Evolutionary conservation across 768 basidiomycete genomes (phyloP).

Genomic region (Termitomyces sp.): DNA sequence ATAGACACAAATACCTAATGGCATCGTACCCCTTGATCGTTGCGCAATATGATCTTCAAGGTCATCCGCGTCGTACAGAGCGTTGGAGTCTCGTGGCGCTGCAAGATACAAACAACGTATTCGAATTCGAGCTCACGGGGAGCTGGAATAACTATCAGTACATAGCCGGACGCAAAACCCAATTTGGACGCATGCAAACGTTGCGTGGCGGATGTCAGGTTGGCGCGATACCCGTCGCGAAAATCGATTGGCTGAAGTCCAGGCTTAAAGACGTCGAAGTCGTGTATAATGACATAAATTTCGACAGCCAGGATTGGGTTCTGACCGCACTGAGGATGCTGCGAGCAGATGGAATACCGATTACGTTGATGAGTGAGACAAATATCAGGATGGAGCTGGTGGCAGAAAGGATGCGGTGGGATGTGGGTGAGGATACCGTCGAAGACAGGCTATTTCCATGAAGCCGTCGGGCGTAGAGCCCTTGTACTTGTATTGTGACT

Average conservation of each 20-base stretch:
- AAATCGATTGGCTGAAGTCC: constrained; percentile 19
- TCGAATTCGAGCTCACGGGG: constrained; percentile 22
- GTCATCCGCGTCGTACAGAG: constrained; percentile 24
- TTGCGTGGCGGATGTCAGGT: constrained; percentile 25
- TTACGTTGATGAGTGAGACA: constrained; percentile 13
- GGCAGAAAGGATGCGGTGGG: constrained; percentile 20
- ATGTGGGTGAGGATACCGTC: constrained; percentile 22
- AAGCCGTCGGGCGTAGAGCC: background rate
- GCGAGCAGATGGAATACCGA: constrained; percentile 18
- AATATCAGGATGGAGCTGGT: constrained; percentile 14
- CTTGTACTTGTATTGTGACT: too few relatives aligned
- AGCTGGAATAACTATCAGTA: constrained; percentile 23
- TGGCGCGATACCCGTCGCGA: constrained; percentile 15
- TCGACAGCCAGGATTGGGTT: constrained; percentile 27
- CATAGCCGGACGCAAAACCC: constrained; percentile 4
- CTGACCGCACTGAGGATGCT: constrained; percentile 20
- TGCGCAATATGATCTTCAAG: constrained; percentile 21
- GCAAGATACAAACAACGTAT: constrained; percentile 13
- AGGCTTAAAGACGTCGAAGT: constrained; percentile 18
- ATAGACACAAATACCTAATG: constrained; percentile 5
- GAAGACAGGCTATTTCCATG: constrained; percentile 19
- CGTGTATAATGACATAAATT: constrained; percentile 17
- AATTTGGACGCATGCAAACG: constrained; percentile 11
- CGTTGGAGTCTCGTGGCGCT: constrained; percentile 25
- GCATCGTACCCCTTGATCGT: constrained; percentile 21